Evolutionary conservation across 1,284 basidiomycete species (phyloP).

Genomic region (Rhizoctonia solani): DNA sequence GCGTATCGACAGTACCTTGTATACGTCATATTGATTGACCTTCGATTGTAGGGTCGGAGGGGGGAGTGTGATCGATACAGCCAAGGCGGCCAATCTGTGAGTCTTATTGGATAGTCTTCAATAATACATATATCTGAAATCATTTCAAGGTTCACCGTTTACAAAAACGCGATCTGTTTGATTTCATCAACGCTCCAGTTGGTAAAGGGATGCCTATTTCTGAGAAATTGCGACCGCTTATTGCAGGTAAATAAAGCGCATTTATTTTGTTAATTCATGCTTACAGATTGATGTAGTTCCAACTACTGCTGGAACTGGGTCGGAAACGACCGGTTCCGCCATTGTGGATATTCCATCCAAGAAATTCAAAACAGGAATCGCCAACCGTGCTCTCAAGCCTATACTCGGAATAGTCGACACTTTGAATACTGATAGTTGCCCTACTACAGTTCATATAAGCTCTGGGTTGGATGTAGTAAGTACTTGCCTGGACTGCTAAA

Average conservation of each 20-base stretch:
- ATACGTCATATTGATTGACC: conserved; percentile 25
- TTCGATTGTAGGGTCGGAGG: conserved; percentile 74
- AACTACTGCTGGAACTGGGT: conserved; percentile 97
- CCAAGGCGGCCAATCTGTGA: conserved; percentile 89
- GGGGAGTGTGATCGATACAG: conserved; percentile 94
- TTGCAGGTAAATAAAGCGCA: conserved; percentile 61
- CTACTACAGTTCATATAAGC: conserved; percentile 84
- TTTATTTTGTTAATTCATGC: background rate
- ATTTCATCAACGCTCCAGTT: conserved; percentile 96
- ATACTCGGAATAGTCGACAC: conserved; percentile 86
- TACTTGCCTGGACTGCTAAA: background rate
- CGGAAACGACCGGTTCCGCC: conserved; percentile 96
- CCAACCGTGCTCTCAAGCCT: conserved; percentile 88
- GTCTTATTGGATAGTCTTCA: conserved; percentile 41
- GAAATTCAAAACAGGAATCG: conserved; percentile 96
- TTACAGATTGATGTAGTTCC: conserved; percentile 59
- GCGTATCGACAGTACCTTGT: conserved; percentile 41
- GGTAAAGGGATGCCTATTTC: conserved; percentile 89
- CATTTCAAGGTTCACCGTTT: conserved; percentile 69
- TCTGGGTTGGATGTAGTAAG: conserved; percentile 82
- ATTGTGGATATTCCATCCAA: conserved; percentile 80
- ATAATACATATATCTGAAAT: conserved; percentile 10
- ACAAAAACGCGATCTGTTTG: conserved; percentile 91
- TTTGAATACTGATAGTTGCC: conserved; percentile 83
- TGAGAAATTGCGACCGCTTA: conserved; percentile 77